phyloP scores from a whole-genome alignment of 306 rosid species.

The Vicia villosa region DNA sequence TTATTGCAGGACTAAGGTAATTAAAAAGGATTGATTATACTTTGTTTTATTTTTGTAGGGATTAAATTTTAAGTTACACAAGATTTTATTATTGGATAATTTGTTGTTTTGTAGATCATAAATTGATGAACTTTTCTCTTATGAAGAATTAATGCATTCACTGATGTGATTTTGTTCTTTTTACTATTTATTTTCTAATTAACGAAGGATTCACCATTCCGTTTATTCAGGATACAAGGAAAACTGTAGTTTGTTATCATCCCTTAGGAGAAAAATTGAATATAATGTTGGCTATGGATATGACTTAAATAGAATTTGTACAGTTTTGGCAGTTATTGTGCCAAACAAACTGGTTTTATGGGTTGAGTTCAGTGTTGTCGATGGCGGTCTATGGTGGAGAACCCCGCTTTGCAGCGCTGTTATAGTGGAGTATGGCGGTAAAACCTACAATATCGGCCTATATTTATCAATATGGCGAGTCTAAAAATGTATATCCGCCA shows the following conservation, averaged over 20 bases:
- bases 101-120: constrained; percentile 17
- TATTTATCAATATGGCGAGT: no score
- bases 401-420: no score
- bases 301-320: background rate
- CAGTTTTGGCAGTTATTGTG: background rate
- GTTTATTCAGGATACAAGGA: constrained; percentile 5
- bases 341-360: background rate
- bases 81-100: background rate
- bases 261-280: background rate
- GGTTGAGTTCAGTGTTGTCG: no score
- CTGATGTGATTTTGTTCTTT: background rate
- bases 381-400: no score
- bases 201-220: constrained; percentile 13
- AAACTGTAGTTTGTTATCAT: background rate
- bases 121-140: background rate
- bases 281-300: background rate
- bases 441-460: no score
- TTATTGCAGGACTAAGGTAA: constrained; percentile 86
- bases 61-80: background rate
- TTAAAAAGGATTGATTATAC: constrained; percentile 9
- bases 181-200: background rate
- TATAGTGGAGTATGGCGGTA: no score
- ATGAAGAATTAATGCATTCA: constrained; percentile 16
- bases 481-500: no score
- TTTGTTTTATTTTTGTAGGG: constrained; percentile 1